phyloP scores from a whole-genome alignment of 148 eudicot genomes.

The Nepenthes gracilis region DNA sequence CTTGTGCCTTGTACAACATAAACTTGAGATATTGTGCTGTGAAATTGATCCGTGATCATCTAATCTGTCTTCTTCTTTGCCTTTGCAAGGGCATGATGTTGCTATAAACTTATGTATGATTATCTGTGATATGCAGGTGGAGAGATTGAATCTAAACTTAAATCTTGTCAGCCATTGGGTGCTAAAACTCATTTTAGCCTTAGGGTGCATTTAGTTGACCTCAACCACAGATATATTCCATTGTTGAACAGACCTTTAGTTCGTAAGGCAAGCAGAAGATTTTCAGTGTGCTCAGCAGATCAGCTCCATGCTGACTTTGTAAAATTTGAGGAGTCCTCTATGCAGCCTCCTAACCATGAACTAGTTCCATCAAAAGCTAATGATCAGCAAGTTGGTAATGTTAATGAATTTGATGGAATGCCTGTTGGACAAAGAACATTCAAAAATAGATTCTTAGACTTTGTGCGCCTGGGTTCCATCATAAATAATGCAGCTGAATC shows the following conservation, averaged over 20 bases:
- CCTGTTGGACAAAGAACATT: conserved; percentile 28
- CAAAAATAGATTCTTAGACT: conserved; percentile 58
- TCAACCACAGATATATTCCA: conserved; percentile 16
- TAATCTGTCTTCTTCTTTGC: too few species aligned
- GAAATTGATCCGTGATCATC: too few species aligned
- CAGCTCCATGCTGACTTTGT: conserved; percentile 14
- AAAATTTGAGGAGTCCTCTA: conserved; percentile 27
- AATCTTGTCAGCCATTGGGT: conserved; percentile 11
- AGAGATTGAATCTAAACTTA: conserved; percentile 8
- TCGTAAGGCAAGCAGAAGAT: conserved; percentile 15
- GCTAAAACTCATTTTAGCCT: conserved; percentile 16
- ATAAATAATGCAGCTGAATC: conserved; percentile 72
- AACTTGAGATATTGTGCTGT: too few species aligned
- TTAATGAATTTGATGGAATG: conserved; percentile 9
- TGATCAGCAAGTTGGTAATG: background rate
- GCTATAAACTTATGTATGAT: background rate
- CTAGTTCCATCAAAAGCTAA: conserved; percentile 10
- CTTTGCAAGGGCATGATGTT: background rate
- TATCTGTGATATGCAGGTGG: conserved; percentile 17
- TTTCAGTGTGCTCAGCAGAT: conserved; percentile 10
- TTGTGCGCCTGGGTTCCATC: conserved; percentile 59
- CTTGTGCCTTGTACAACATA: too few species aligned
- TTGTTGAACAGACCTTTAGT: conserved; percentile 17
- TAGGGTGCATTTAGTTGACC: conserved; percentile 14
- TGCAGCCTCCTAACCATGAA: conserved; percentile 30